Conservation (phyloP, 192 early-diverging fungal species). For the Coemansia sp. region DNA sequence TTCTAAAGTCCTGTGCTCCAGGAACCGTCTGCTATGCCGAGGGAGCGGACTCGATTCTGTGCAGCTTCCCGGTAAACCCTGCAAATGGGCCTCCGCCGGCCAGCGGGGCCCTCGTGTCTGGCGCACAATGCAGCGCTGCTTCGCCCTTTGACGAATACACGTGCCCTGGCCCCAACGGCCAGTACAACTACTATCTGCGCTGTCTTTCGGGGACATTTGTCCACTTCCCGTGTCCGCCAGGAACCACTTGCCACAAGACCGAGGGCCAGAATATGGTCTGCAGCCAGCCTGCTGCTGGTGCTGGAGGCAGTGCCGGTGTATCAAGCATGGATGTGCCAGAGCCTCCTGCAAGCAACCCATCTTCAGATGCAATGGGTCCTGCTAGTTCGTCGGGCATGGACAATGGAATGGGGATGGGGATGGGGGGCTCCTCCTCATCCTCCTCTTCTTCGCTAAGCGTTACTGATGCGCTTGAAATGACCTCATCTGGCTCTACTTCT, state of each 20-base stretch:
- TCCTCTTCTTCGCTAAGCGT: neutral
- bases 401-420: neutral
- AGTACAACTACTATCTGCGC: constrained; percentile 41
- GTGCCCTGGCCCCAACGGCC: constrained; percentile 41
- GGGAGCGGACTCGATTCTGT: constrained; percentile 36
- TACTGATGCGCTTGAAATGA: neutral
- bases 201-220: constrained; percentile 47
- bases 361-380: neutral
- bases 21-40: constrained; percentile 51
- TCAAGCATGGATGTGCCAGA: neutral
- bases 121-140: constrained; percentile 31
- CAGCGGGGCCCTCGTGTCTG: constrained; percentile 14
- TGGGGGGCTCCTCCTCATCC: neutral
- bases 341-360: neutral
- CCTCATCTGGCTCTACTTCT: constrained; percentile 8
- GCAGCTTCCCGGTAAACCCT: constrained; percentile 32
- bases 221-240: constrained; percentile 43
- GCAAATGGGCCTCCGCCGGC: constrained; percentile 28
- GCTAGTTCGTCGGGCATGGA: neutral
- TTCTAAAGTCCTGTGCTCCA: constrained; percentile 43
- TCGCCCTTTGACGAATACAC: constrained; percentile 49
- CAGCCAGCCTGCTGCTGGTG: constrained; percentile 12
- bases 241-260: constrained; percentile 43
- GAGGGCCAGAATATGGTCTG: constrained; percentile 49
- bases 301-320: neutral